Percentiles rank a stretch among this genome's conserved stretches.
phyloP scores from a whole-genome alignment of 495 filamentous ascomycete genomes.

The Aspergillus asperescens region DNA sequence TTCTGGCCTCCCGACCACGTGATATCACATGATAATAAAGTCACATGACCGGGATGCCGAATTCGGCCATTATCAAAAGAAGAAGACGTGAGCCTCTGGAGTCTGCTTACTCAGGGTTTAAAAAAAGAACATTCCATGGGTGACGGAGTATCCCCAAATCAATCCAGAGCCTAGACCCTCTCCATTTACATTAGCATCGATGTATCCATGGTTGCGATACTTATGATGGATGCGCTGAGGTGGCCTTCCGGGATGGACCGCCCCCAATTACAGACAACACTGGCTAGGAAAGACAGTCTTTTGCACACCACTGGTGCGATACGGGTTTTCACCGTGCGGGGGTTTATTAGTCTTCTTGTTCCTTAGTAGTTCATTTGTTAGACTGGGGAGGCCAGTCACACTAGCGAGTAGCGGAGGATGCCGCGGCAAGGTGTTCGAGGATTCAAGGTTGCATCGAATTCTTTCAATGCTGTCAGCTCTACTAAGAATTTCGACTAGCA shows the following conservation, averaged over 20 bases:
- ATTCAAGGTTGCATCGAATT: conserved; percentile 15
- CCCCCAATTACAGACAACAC: not conserved
- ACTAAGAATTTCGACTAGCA: not conserved
- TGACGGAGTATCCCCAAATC: not conserved
- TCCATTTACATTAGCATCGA: not conserved
- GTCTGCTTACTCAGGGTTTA: conserved; percentile 15
- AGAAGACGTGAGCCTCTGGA: not conserved
- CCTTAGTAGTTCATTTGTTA: conserved; percentile 1
- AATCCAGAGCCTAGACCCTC: conserved; percentile 5
- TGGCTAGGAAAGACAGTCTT: not conserved
- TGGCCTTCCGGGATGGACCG: conserved; percentile 2
- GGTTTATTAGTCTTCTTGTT: not conserved
- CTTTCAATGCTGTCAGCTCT: conserved; percentile 1
- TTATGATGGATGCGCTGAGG: not conserved
- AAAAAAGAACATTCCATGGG: conserved; percentile 19
- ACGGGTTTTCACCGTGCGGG: not conserved
- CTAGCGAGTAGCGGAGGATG: conserved; percentile 8
- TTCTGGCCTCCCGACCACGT: conserved; percentile 24
- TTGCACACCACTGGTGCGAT: not conserved
- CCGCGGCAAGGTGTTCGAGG: conserved; percentile 6
- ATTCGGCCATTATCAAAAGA: not conserved
- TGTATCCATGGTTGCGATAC: conserved; percentile 14
- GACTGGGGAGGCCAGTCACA: conserved; percentile 5
- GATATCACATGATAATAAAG: conserved; percentile 16
- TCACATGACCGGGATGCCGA: conserved; percentile 10